Percentiles rank a stretch among this genome's conserved stretches.
Conservation (phyloP, 345 rosid genomes). For the Boechera stricta region DNA sequence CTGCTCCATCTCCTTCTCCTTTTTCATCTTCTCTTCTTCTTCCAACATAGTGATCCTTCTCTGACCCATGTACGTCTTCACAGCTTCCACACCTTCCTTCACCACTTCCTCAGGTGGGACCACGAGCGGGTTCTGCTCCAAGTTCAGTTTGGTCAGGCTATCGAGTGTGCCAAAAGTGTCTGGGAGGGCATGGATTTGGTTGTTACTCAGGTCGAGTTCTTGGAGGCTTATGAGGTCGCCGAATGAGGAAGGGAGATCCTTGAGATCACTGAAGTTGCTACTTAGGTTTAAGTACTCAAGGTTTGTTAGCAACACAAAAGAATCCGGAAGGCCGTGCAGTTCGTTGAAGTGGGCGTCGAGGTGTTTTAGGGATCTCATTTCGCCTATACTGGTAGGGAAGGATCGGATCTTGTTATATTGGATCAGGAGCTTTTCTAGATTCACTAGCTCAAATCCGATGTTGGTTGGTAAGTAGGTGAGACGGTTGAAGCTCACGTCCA, state of each 20-base stretch:
- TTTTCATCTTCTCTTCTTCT: constrained; percentile 69
- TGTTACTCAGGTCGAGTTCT: constrained; percentile 91
- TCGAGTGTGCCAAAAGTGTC: constrained; percentile 81
- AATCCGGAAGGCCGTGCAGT: constrained; percentile 64
- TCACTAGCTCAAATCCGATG: constrained; percentile 68
- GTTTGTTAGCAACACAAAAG: constrained; percentile 65
- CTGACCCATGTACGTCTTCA: constrained; percentile 68
- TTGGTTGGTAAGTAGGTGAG: constrained; percentile 86
- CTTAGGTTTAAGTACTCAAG: constrained; percentile 77
- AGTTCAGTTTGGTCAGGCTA: constrained; percentile 64
- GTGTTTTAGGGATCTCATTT: constrained; percentile 65
- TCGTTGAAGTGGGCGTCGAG: constrained; percentile 90
- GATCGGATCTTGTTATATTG: constrained; percentile 79
- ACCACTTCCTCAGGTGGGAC: constrained; percentile 73
- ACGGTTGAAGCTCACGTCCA: constrained; percentile 81
- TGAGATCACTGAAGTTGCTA: constrained; percentile 81
- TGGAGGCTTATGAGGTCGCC: constrained; percentile 75
- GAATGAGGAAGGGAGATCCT: constrained; percentile 67
- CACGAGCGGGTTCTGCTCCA: constrained; percentile 75
- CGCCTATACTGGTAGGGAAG: constrained; percentile 74
- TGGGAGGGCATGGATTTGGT: constrained; percentile 82
- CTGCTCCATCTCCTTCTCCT: constrained; percentile 56
- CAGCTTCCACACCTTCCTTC: constrained; percentile 72
- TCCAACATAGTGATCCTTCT: constrained; percentile 69
- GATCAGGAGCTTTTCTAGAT: constrained; percentile 61